These are phyloP conservation scores for Cinnamomum micranthum DNA, from an alignment of 164 flowering plant species.

Conservation along the genomic window DNA sequence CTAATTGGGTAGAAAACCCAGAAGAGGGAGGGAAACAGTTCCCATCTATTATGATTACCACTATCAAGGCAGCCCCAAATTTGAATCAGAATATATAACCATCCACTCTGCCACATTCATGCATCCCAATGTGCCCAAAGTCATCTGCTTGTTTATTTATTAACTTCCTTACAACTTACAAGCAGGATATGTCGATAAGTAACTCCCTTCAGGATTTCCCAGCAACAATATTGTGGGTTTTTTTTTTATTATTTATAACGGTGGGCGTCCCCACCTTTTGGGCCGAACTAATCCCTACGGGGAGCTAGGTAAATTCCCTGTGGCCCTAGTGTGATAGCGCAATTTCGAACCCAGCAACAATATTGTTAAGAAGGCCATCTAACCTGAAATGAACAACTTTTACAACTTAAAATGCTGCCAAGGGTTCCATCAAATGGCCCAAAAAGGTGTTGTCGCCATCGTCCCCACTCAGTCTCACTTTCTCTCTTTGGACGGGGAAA, in stretches of 20 bases:
- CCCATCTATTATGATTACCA: not conserved
- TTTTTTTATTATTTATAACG: no score
- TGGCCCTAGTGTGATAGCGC: no score
- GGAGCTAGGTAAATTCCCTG: no score
- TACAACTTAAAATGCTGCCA: constrained; percentile 72
- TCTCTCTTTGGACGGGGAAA: constrained; percentile 27
- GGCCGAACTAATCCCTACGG: no score
- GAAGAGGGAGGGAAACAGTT: not conserved
- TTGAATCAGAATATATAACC: not conserved
- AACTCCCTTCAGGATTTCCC: not conserved
- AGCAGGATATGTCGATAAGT: constrained; percentile 1
- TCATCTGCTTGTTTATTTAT: no score
- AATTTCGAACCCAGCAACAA: not conserved
- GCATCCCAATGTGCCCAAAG: no score
- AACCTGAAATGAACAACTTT: constrained; percentile 87
- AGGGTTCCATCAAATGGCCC: constrained; percentile 93
- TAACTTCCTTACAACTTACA: not conserved
- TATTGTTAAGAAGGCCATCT: constrained; percentile 16
- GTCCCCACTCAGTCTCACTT: constrained; percentile 39
- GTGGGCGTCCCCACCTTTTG: no score
- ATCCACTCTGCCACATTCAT: not conserved
- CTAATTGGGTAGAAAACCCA: not conserved
- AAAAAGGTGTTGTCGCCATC: constrained; percentile 63
- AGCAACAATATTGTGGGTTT: not conserved
- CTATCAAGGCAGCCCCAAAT: not conserved